Conservation (phyloP, 305 asterid genomes). For the Fraxinus sp. region DNA sequence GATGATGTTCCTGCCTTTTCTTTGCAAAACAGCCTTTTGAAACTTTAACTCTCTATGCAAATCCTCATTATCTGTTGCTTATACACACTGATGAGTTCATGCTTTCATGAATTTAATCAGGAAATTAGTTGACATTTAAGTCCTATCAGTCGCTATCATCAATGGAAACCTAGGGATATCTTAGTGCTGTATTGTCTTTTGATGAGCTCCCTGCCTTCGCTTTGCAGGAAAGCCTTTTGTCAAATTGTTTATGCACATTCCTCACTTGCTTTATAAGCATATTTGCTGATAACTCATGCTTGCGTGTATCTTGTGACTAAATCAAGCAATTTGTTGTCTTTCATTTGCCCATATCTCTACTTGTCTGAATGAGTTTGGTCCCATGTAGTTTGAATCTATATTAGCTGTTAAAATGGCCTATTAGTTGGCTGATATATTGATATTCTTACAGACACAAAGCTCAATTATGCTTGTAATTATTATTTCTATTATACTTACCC, state of each 20-base stretch:
- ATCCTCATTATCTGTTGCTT: neutral
- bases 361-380: neutral
- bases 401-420: neutral
- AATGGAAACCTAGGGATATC: neutral
- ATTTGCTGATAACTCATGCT: neutral
- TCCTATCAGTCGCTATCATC: neutral
- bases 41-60: neutral
- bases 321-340: neutral
- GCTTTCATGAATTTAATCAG: neutral
- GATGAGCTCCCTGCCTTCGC: neutral
- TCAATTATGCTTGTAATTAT: constrained; percentile 3
- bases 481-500: constrained; percentile 15
- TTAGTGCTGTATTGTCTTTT: neutral
- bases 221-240: neutral
- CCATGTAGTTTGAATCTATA: neutral
- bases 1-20: neutral
- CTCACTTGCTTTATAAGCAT: neutral
- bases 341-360: neutral
- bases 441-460: neutral
- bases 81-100: constrained; percentile 9
- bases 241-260: neutral
- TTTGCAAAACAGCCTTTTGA: neutral
- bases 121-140: neutral
- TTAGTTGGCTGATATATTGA: constrained; percentile 13
- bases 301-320: neutral